Base-by-base conservation (phyloP, 2,329 filamentous ascomycete genomes). In the Ilyonectria robusta region DNA sequence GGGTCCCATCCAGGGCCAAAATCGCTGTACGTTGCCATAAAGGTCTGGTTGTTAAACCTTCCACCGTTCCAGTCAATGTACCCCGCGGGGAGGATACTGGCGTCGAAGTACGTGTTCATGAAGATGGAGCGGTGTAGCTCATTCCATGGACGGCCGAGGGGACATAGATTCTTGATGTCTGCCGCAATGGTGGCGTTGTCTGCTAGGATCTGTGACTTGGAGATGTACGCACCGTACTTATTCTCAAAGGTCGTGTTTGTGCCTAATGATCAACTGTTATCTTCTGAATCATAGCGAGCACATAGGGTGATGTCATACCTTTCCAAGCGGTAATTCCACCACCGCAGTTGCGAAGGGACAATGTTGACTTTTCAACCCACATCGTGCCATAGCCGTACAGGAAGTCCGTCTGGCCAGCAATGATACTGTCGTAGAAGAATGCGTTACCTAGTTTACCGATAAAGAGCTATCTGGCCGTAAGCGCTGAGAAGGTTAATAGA, bases 271-370 rank as follows among this genome's bases (percentile, higher is more conserved):
- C 3, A 51, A 42, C 23, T 33, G 31, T 19, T 44, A 35, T 17
- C 3, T 26, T 15, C 10, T 9, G 6, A 6, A 3, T 9, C 4
- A 1, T 6, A 1, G 4, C 7, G 7, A 26, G 26, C 26, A 6
- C 26, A 26, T 26, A 5, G 5, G 26, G 26, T 26, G 26, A 26
- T 23, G 5, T 6, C 26, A 1, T 37, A 57, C 62, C 62, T 73
- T 92, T 92, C 91, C 90, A 92, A 0, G 91, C 90, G 0, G 89
- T 91, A 60, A 93, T 88, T 11, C 90, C 91, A 17, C 91, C 91
- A 4, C 89, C 88, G 70, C 90, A 93, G 71, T 80, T 82, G 10
- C 91, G 86, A 13, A 92, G 83, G 0, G 82, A 80, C 2, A 93
- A 78, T 0, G 81, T 80, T 1, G 86, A 88, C 4, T 83, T 81